phyloP scores from a whole-genome alignment of 805 yeast genomes.

The Kodamaea lidongshanica region DNA sequence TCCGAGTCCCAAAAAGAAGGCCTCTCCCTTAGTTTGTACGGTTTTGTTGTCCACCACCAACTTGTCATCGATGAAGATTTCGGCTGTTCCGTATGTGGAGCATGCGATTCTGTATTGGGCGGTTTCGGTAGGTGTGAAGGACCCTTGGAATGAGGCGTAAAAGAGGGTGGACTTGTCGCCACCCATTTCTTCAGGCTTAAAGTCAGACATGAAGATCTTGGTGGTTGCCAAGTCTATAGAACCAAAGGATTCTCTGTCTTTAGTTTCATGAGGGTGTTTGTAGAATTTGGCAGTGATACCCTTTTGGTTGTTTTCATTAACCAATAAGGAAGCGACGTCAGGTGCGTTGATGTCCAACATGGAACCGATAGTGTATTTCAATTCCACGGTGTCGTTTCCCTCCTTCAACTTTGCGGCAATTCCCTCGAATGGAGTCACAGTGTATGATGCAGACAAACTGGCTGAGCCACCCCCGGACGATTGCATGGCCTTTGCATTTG shows the following conservation, averaged over 20 bases:
- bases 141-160: conserved; percentile 41
- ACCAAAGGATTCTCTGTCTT: conserved; percentile 21
- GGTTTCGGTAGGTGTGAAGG: conserved; percentile 40
- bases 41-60: conserved; percentile 53
- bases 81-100: conserved; percentile 49
- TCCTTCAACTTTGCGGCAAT: conserved; percentile 26
- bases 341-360: conserved; percentile 26
- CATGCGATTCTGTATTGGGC: conserved; percentile 50
- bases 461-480: conserved; percentile 64
- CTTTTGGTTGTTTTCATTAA: conserved; percentile 17
- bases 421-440: conserved; percentile 44
- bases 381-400: conserved; percentile 16
- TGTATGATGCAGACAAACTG: conserved; percentile 42
- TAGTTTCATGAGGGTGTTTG: conserved; percentile 17
- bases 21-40: conserved; percentile 42
- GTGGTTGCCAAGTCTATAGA: conserved; percentile 13
- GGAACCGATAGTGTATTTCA: conserved; percentile 30
- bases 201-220: conserved; percentile 15
- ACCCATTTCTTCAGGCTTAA: conserved; percentile 13
- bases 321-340: conserved; percentile 19
- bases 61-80: conserved; percentile 46
- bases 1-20: conserved; percentile 49
- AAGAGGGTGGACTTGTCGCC: conserved; percentile 18
- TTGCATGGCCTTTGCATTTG: conserved; percentile 46
- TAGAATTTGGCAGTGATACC: conserved; percentile 25